These are phyloP conservation scores for Talaromyces atroroseus DNA, from an alignment of 2,329 filamentous ascomycete species.

Conservation along the genomic window DNA sequence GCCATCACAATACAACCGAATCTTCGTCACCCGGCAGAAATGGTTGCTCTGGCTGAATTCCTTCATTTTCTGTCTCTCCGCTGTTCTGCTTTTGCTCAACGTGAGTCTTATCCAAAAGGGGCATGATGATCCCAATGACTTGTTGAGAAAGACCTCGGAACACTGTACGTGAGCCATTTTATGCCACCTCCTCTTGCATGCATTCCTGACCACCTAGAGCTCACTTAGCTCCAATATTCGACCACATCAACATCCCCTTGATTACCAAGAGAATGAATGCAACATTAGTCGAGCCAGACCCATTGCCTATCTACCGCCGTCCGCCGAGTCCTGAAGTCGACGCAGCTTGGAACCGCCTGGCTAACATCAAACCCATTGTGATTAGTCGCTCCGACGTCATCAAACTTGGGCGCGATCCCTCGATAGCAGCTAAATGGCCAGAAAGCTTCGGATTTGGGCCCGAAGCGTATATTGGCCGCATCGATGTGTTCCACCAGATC, in stretches of 20 bases:
- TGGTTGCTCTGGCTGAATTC: neutral
- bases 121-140: neutral
- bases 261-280: constrained; percentile 1
- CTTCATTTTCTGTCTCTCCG: neutral
- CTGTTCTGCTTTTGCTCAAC: neutral
- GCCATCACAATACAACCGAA: neutral
- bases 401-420: constrained; percentile 15
- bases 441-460: constrained; percentile 15
- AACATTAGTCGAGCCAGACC: neutral
- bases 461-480: constrained; percentile 15
- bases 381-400: neutral
- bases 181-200: neutral
- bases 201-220: neutral
- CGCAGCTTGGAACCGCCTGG: constrained; percentile 1
- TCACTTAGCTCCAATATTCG: constrained; percentile 3
- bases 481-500: constrained; percentile 19
- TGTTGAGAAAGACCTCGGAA: constrained; percentile 2
- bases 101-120: neutral
- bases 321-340: constrained; percentile 5
- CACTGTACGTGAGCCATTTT: neutral
- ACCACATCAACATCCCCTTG: constrained; percentile 2
- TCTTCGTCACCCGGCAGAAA: neutral
- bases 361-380: neutral
- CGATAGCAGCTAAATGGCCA: constrained; percentile 14
- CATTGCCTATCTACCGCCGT: neutral